Evolutionary conservation across 169 alveolate species (phyloP), one percentile per base, ranked within the genome.

Genomic region (Cryptosporidium canis): DNA sequence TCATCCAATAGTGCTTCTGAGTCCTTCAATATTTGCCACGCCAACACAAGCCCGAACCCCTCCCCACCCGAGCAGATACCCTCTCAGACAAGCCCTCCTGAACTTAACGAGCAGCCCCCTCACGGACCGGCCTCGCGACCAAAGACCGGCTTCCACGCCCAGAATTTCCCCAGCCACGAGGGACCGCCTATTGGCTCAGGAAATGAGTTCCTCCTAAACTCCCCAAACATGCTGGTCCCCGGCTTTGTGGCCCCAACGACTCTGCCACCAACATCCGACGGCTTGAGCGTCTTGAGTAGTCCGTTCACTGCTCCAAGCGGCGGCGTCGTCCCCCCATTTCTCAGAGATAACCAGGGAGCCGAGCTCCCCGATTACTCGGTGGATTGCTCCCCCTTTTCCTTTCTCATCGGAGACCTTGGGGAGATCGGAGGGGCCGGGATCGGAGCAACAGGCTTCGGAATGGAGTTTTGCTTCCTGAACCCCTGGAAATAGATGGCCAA

Each of bases 321-420:
- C 14, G 41, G 68, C 47, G 68, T 61, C n/a, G 2, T 61, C 27
- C 83, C 83, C 41, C 83, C 83, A 43, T 66, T 66, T 21, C 56
- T 66, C 14, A 66, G 63, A 43, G 83, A 37, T n/a, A 7, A 14
- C 68, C 68, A 61, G 14, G 68, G 68, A 3, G 14, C 3, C 7
- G 31, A 31, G n/a, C 9, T 16, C 18, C 33, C 68, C 0, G 68
- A 61, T 3, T 61, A 31, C 45, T 33, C 68, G 6, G 9, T 14
- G 55, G 68, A 61, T 12, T 61, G 68, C 47, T 61, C 68, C n/a
- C 48, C 68, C n/a, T 7, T 61, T 1, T 61, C 45, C 47, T 61
- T 61, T 14, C 41, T 61, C 6, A 35, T 44, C 6, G 68, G 67
- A 24, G 67, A 31, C n/a, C n/a, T n/a, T 16, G 67, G 48, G 21